Evolutionary conservation across 1,284 basidiomycete genomes (phyloP).

Genomic region (Trichosporon faecale): DNA sequence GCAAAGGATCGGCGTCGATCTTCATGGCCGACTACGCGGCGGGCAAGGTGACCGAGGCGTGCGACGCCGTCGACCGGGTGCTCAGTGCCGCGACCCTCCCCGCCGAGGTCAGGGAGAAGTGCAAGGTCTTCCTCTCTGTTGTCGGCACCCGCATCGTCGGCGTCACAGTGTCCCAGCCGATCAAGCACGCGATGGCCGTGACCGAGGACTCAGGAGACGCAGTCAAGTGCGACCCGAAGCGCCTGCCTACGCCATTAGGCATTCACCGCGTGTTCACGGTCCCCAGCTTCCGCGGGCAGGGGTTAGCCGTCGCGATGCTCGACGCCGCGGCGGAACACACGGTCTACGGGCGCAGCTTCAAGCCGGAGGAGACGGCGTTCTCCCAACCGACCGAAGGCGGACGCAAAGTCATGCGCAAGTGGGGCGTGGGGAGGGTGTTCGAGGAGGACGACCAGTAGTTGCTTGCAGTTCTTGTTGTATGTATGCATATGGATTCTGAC

Average conservation of each 20-base stretch:
- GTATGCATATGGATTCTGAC: neutral
- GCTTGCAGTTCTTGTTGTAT: constrained; percentile 19
- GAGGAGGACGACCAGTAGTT: constrained; percentile 48
- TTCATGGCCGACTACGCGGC: neutral
- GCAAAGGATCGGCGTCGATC: neutral
- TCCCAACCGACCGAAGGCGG: constrained; percentile 55
- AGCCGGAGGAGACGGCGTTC: constrained; percentile 51
- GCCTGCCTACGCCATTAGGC: constrained; percentile 49
- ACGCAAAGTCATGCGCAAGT: constrained; percentile 47
- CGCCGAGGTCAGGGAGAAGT: constrained; percentile 39
- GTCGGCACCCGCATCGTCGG: constrained; percentile 41
- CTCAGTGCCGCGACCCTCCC: constrained; percentile 51
- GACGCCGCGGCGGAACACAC: constrained; percentile 44
- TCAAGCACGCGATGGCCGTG: constrained; percentile 51
- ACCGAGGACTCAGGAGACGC: constrained; percentile 27
- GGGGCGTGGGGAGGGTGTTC: constrained; percentile 50
- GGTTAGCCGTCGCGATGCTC: constrained; percentile 45
- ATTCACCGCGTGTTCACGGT: constrained; percentile 55
- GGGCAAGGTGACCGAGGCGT: constrained; percentile 36
- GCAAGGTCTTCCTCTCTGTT: constrained; percentile 51
- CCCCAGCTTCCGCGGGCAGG: constrained; percentile 44
- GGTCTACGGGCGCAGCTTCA: constrained; percentile 51
- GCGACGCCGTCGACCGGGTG: constrained; percentile 51
- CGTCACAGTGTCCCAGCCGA: constrained; percentile 51
- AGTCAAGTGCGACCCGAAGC: neutral